phyloP scores from a whole-genome alignment of 148 eudicot species.

The Heliosperma pusillum region DNA sequence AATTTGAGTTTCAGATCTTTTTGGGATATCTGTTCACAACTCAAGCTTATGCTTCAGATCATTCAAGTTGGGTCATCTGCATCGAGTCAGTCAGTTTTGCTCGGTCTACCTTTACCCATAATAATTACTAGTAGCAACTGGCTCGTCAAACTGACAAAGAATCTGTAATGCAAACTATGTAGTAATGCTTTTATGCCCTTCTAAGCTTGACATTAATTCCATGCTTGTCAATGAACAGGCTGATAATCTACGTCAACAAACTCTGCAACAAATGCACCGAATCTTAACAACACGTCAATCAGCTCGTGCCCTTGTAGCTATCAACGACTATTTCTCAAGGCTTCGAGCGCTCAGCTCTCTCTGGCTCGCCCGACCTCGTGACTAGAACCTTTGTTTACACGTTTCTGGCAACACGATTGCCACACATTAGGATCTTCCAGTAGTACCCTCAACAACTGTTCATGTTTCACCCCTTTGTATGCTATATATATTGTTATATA shows the following conservation, averaged over 20 bases:
- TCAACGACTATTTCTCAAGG: conserved; percentile 77
- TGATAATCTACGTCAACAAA: conserved; percentile 79
- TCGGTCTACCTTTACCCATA: too few relatives aligned
- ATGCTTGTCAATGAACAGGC: conserved; percentile 40
- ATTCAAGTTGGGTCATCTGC: too few relatives aligned
- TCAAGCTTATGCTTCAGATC: too few relatives aligned
- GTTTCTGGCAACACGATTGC: not conserved
- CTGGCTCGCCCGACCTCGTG: conserved; percentile 90
- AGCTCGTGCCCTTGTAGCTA: conserved; percentile 79
- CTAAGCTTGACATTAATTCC: not conserved
- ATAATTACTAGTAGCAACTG: too few relatives aligned
- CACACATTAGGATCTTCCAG: not conserved
- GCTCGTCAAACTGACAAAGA: too few relatives aligned
- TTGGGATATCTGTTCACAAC: too few relatives aligned
- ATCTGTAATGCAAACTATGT: not conserved
- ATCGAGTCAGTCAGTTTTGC: too few relatives aligned
- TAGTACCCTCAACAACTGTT: not conserved
- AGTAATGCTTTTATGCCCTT: not conserved
- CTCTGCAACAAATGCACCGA: conserved; percentile 83
- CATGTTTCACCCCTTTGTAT: not conserved
- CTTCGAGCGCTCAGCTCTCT: conserved; percentile 93
- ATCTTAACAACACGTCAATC: conserved; percentile 82
- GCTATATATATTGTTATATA: conserved; percentile 20
- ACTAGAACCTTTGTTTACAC: conserved; percentile 21
- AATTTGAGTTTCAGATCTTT: too few relatives aligned